A percentile compares a stretch with the other conserved stretches of the same genome.
Conservation (phyloP, 306 rosid genomes). For the Dalbergia cultrata region DNA sequence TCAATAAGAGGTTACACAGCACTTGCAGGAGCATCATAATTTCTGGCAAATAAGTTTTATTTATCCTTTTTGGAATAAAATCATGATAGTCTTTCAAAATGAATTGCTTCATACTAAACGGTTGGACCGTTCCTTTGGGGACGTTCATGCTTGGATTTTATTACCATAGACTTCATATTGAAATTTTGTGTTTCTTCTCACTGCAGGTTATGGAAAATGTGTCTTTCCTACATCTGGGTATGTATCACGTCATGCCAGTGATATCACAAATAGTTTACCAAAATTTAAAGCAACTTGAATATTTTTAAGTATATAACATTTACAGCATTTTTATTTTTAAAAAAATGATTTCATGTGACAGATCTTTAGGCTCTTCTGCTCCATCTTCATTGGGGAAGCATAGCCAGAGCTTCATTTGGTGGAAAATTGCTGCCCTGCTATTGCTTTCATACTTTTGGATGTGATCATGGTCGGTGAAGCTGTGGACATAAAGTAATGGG, state of each 20-base stretch:
- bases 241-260: slow-evolving; percentile 29
- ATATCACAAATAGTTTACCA: slow-evolving; percentile 17
- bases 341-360: slow-evolving; percentile 39
- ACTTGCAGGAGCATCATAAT: background rate
- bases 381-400: slow-evolving; percentile 51
- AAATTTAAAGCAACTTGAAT: slow-evolving; percentile 18
- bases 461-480: slow-evolving; percentile 45
- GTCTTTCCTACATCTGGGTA: slow-evolving; percentile 72
- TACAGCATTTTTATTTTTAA: background rate
- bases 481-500: slow-evolving; percentile 28
- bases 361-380: slow-evolving; percentile 65
- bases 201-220: slow-evolving; percentile 87
- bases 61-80: background rate
- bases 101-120: background rate
- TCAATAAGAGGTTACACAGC: background rate
- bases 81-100: background rate
- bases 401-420: slow-evolving; percentile 44
- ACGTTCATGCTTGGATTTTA: background rate
- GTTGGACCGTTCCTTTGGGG: background rate
- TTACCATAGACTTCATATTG: slow-evolving; percentile 13
- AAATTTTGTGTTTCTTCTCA: slow-evolving; percentile 14
- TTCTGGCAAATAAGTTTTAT: background rate
- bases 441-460: slow-evolving; percentile 62
- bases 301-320: background rate
- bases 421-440: slow-evolving; percentile 53